Conservation (phyloP, 2,329 filamentous ascomycete species). For the Orbilia blumenaviensis region DNA sequence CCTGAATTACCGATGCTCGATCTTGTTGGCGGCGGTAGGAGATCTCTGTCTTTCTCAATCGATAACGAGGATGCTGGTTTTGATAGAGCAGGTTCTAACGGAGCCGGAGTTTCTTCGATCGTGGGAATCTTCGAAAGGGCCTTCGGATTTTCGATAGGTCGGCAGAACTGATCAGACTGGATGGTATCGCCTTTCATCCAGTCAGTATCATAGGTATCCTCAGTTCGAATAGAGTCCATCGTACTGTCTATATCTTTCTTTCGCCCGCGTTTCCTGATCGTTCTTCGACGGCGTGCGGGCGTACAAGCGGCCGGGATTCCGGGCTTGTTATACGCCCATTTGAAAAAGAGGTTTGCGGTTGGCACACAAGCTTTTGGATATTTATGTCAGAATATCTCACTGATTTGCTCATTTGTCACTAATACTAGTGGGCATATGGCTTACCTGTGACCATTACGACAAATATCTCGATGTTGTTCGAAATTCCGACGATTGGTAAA, state of each 20-base stretch:
- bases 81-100: neutral
- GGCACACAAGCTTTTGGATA: conserved; percentile 37
- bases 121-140: conserved; percentile 1
- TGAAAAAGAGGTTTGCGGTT: conserved; percentile 47
- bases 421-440: neutral
- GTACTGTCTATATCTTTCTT: conserved; percentile 33
- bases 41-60: conserved; percentile 4
- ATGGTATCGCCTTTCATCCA: conserved; percentile 44
- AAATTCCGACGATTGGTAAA: conserved; percentile 27
- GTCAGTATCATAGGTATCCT: conserved; percentile 40
- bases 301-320: conserved; percentile 24
- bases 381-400: neutral
- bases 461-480: conserved; percentile 44
- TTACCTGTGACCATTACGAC: conserved; percentile 41
- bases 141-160: conserved; percentile 3
- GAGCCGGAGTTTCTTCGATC: conserved; percentile 1
- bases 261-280: conserved; percentile 24
- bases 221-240: conserved; percentile 32
- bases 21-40: neutral
- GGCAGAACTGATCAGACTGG: conserved; percentile 23
- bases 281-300: neutral
- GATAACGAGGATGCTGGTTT: conserved; percentile 8
- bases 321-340: conserved; percentile 50
- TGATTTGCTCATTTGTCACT: too few relatives aligned
- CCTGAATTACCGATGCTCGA: conserved; percentile 11